phyloP scores from a whole-genome alignment of 768 basidiomycete genomes.

The button mushroom (Agaricus bisporus) region DNA sequence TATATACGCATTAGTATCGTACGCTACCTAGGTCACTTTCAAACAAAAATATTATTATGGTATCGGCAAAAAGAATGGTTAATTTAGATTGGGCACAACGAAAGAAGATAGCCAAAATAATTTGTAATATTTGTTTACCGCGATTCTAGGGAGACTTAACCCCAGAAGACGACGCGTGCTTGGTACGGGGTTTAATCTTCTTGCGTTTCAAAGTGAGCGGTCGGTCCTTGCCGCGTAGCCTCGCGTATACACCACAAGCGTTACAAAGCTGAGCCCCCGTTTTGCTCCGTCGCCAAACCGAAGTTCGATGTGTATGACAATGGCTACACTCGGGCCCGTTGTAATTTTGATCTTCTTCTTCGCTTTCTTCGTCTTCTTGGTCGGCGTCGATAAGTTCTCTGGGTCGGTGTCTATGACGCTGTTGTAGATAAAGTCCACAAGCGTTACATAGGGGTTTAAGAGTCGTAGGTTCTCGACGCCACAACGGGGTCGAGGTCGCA shows the following conservation, averaged over 20 bases:
- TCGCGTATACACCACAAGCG: conserved; percentile 43
- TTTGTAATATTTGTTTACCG: not conserved
- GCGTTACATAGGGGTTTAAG: conserved; percentile 42
- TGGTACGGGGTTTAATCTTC: conserved; percentile 44
- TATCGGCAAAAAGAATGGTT: conserved; percentile 1
- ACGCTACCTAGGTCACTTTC: not conserved
- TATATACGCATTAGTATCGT: not conserved
- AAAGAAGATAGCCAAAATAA: no score
- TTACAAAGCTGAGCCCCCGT: conserved; percentile 44
- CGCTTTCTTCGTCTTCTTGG: conserved; percentile 31
- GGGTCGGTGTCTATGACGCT: conserved; percentile 39
- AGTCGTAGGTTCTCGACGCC: conserved; percentile 40
- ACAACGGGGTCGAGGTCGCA: conserved; percentile 42
- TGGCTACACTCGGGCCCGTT: conserved; percentile 43
- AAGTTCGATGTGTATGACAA: conserved; percentile 42
- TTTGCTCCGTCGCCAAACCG: conserved; percentile 46
- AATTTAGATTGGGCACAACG: not conserved
- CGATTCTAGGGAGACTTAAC: not conserved
- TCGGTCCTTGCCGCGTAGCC: conserved; percentile 40
- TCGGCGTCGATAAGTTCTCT: conserved; percentile 46
- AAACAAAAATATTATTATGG: not conserved
- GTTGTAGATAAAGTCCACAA: conserved; percentile 42
- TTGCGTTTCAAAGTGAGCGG: conserved; percentile 40
- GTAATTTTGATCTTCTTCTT: conserved; percentile 33
- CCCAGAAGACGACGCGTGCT: conserved; percentile 21